Percentiles rank a stretch among this genome's conserved stretches.
Conservation (phyloP, 345 rosid genomes). For the Reutealis trisperma region DNA sequence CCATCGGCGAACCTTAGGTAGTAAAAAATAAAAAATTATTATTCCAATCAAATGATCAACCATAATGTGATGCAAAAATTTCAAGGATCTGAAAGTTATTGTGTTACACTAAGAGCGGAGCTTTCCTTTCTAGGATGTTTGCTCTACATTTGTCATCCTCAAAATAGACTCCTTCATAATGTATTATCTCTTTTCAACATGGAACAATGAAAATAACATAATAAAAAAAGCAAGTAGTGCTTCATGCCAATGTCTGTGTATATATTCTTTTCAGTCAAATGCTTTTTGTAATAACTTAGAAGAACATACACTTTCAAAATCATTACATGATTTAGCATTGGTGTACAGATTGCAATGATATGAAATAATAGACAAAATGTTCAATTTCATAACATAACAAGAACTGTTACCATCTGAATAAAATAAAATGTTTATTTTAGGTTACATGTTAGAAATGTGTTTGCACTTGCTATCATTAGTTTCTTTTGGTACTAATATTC, state of each 20-base stretch:
- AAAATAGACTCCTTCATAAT: neutral
- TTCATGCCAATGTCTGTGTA: no score
- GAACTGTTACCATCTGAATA: neutral
- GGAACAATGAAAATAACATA: neutral
- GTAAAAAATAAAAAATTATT: neutral
- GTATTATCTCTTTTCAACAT: neutral
- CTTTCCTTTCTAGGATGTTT: neutral
- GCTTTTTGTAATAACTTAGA: no score
- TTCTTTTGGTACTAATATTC: no score
- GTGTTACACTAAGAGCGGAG: neutral
- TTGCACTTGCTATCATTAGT: no score
- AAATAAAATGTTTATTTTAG: neutral
- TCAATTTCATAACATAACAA: no score
- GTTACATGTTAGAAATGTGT: no score
- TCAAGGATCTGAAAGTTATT: neutral
- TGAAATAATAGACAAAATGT: no score
- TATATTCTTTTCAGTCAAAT: no score
- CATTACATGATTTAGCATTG: no score
- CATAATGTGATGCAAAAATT: neutral
- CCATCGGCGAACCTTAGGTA: neutral
- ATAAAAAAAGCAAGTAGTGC: neutral
- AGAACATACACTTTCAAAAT: no score
- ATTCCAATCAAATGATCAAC: neutral
- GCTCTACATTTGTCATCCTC: neutral
- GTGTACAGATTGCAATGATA: no score